These are phyloP conservation scores for Helotiales sp. DNA, from an alignment of 2,329 filamentous ascomycete genomes.

Conservation along the genomic window DNA sequence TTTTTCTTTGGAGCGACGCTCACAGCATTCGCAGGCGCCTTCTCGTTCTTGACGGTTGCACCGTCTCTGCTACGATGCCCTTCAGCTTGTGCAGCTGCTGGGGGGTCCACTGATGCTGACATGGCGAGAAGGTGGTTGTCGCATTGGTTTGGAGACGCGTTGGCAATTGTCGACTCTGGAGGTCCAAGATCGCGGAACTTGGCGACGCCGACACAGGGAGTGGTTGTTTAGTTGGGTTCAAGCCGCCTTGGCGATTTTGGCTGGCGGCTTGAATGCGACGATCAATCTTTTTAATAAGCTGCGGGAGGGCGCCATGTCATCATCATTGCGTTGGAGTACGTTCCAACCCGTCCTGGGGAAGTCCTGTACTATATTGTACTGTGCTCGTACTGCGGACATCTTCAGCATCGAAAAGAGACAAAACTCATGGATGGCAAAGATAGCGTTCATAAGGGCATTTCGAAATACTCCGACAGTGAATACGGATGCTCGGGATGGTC, in stretches of 20 bases:
- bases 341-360: no score
- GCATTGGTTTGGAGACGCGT: constrained; percentile 11
- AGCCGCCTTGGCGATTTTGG: no score
- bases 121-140: constrained; percentile 19
- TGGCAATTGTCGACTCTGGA: constrained; percentile 5
- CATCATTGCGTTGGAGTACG: neutral
- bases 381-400: no score
- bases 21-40: constrained; percentile 29
- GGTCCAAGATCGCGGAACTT: constrained; percentile 1
- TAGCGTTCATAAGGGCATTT: no score
- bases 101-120: constrained; percentile 21
- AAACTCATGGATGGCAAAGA: no score
- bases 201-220: neutral
- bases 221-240: neutral
- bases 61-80: neutral
- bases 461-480: no score
- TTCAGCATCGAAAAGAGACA: no score
- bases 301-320: neutral
- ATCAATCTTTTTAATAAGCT: no score
- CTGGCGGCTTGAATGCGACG: no score
- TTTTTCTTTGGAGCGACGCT: constrained; percentile 29
- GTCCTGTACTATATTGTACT: no score
- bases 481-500: no score
- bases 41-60: constrained; percentile 5
- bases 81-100: constrained; percentile 11